Evolutionary conservation across 345 rosid species (phyloP), one percentile per base, ranked within the genome.

Genomic region (Gynandropsis gynandra): DNA sequence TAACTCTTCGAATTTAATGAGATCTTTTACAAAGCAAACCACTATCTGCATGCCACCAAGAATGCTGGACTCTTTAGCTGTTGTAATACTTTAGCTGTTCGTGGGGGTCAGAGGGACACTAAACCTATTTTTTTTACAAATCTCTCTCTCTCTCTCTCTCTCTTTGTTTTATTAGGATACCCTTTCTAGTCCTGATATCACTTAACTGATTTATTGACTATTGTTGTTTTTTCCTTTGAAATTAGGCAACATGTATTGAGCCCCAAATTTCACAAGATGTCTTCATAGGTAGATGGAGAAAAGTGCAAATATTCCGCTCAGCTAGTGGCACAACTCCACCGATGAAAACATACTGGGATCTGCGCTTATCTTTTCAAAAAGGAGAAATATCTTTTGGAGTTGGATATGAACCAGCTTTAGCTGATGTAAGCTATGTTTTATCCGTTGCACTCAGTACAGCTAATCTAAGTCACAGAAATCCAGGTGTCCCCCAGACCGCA

Each of bases 401-500:
- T 51, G 95, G 97, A 69, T 81, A 85, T 75, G 97, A 92, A 73
- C 98, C 98, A 14, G 75, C 70, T 50, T 85, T 92, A 64, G 87
- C 98, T 44, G 98, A 92, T 72, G 54, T 92, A 61, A 80, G 97
- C 72, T 85, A 87, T 75, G 97, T 95, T 52, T 92, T 92, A 69
- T 81, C 88, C n/a, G 89, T 87, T 66, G 98, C 95, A 27, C 96
- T 92, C 57, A 94, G 95, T 57, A 85, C 95, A 74, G 97, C 98
- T 55, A 85, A 87, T 59, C 67, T 92, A 57, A 87, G 98, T 74
- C 68, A 48, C 59, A 75, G 81, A 64, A 73, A 79, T 59, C 79
- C 89, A 60, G 74, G 68, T 63, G 35, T 62, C 20, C 74, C 68
- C 9, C 75, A 59, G 64, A 81, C 81, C 18, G 69, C 77, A 14